Conservation (phyloP, 306 rosid species). For the Cicer cuneatum region DNA sequence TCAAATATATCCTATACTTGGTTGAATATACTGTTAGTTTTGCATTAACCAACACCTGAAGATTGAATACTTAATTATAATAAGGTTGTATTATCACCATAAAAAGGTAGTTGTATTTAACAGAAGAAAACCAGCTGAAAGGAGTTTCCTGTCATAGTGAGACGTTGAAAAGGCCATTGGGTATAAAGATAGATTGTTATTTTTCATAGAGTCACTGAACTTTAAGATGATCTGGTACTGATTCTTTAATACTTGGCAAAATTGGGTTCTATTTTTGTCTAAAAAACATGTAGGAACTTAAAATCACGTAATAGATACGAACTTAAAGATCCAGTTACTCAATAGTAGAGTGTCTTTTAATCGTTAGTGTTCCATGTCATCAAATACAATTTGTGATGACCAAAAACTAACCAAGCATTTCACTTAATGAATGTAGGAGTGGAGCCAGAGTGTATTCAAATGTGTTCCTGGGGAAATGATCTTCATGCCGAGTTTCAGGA, state of each 20-base stretch:
- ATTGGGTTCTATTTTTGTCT: background rate
- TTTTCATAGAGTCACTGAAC: slow-evolving; percentile 27
- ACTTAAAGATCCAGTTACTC: background rate
- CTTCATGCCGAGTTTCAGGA: slow-evolving; percentile 52
- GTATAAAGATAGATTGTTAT: background rate
- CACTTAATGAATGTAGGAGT: slow-evolving; percentile 54
- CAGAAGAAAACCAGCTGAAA: too few relatives aligned
- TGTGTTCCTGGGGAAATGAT: slow-evolving; percentile 62
- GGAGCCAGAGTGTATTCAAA: slow-evolving; percentile 60
- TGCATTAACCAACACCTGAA: background rate
- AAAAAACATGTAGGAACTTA: background rate
- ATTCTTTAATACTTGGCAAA: background rate
- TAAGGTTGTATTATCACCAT: background rate
- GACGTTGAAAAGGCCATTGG: too few relatives aligned
- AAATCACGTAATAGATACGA: background rate
- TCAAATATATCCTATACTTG: background rate
- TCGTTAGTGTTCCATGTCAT: background rate
- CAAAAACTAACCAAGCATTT: slow-evolving; percentile 21
- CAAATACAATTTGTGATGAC: background rate
- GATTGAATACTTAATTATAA: background rate
- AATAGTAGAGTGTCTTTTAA: background rate
- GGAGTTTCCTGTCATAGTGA: too few relatives aligned
- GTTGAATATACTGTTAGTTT: background rate
- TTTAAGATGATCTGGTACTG: background rate
- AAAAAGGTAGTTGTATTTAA: background rate